These are phyloP conservation scores for Xylariaceae sp. DNA, from an alignment of 2,329 filamentous ascomycete species.

Conservation along the genomic window DNA sequence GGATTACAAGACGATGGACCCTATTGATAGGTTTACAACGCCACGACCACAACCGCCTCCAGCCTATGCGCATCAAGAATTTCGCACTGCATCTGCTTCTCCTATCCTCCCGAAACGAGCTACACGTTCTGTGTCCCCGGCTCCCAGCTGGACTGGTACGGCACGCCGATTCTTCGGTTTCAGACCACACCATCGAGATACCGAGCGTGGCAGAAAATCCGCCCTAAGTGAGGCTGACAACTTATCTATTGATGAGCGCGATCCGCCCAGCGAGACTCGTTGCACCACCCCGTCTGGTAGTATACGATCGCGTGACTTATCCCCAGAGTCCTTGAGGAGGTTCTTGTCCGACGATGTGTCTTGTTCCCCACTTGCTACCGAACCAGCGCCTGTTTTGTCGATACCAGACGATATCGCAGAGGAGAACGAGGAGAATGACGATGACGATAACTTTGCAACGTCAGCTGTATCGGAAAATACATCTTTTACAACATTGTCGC, in stretches of 20 bases:
- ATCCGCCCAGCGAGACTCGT: slow-evolving; percentile 40
- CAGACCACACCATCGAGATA: slow-evolving; percentile 45
- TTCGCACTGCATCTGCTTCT: slow-evolving; percentile 43
- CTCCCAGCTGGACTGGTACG: slow-evolving; percentile 53
- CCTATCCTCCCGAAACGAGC: slow-evolving; percentile 45
- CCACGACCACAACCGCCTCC: slow-evolving; percentile 65
- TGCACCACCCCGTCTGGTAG: slow-evolving; percentile 48
- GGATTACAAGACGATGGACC: slow-evolving; percentile 77
- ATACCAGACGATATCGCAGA: slow-evolving; percentile 57
- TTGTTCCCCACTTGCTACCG: slow-evolving; percentile 39
- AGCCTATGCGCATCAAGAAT: slow-evolving; percentile 42
- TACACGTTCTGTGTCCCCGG: slow-evolving; percentile 54
- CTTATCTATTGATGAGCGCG: slow-evolving; percentile 38
- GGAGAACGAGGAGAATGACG: slow-evolving; percentile 60
- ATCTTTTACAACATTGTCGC: slow-evolving; percentile 56
- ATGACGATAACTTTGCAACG: slow-evolving; percentile 68
- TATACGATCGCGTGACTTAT: slow-evolving; percentile 57
- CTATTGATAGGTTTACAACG: slow-evolving; percentile 74
- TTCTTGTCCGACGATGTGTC: slow-evolving; percentile 57
- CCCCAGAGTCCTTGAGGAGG: slow-evolving; percentile 59
- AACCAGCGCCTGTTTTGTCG: slow-evolving; percentile 42
- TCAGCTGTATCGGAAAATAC: slow-evolving; percentile 54
- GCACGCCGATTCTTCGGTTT: slow-evolving; percentile 57
- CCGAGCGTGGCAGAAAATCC: slow-evolving; percentile 41
- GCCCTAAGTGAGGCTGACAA: slow-evolving; percentile 34